Evolutionary conservation across 2,329 filamentous ascomycete genomes (phyloP).

Genomic region (Fusarium pseudograminearum): DNA sequence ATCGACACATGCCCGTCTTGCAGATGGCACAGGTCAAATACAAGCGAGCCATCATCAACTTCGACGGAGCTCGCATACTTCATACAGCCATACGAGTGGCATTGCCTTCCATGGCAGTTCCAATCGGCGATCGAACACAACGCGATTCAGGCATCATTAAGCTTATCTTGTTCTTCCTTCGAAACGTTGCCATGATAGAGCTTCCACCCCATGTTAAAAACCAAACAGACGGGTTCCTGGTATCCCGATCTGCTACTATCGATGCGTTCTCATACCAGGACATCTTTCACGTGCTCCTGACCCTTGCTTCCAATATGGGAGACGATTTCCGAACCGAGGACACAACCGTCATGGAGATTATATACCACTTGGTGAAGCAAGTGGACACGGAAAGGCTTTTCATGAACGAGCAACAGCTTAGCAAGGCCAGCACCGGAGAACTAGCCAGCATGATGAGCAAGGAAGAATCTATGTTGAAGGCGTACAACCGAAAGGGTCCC

Average conservation of each 20-base stretch:
- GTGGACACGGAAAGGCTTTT: conserved; percentile 88
- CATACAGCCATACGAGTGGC: conserved; percentile 84
- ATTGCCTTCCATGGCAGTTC: conserved; percentile 85
- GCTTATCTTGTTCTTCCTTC: conserved; percentile 86
- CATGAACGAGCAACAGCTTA: conserved; percentile 80
- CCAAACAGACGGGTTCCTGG: conserved; percentile 89
- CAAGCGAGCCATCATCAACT: conserved; percentile 89
- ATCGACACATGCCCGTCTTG: conserved; percentile 89
- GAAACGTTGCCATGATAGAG: conserved; percentile 88
- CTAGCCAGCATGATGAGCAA: conserved; percentile 80
- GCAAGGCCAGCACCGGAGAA: conserved; percentile 77
- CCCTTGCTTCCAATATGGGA: conserved; percentile 90
- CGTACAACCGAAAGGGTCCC: conserved; percentile 81
- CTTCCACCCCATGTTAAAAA: conserved; percentile 78
- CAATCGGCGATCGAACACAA: conserved; percentile 78
- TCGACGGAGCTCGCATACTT: conserved; percentile 80
- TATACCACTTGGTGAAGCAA: conserved; percentile 94
- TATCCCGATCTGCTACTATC: conserved; percentile 88
- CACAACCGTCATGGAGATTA: conserved; percentile 86
- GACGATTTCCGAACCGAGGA: conserved; percentile 94
- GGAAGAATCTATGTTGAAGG: conserved; percentile 84
- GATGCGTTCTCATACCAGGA: conserved; percentile 92
- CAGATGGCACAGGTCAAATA: conserved; percentile 89
- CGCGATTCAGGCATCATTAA: conserved; percentile 94
- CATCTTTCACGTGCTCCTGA: conserved; percentile 86